Evolutionary conservation across 2,329 filamentous ascomycete species (phyloP), one percentile per base, ranked within the genome.

Genomic region (Chaetomiaceae sp.): DNA sequence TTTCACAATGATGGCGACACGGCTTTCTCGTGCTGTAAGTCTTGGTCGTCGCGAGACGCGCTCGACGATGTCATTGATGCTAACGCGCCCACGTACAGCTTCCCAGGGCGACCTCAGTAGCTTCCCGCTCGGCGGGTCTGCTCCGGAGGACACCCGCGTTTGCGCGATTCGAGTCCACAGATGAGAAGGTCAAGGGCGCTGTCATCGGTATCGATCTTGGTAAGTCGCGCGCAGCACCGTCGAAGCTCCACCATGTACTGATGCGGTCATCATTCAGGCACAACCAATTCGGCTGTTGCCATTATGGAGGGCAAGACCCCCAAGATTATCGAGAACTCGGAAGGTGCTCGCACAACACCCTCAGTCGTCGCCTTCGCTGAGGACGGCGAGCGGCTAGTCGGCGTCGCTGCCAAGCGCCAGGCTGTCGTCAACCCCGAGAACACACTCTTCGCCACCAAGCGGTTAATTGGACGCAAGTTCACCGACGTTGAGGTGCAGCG

Each of bases 191-290:
- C 57, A 89, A 92, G 78, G 94, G 94, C 69, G 77, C 89, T 68
- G 92, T 97, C 73, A 96, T 97, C 69, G 94, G 94, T 86, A 96
- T 97, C 72, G 92, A 97, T 81, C 77, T 97, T 68, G 92, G 92
- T 86, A 80, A 69, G 82, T 76, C 43, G 18, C 37, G 23, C 38
- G 33, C 42, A 5, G 32, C 36, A 27, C 53, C 50, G 48, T 56
- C 38, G 52, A 16, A 14, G 8, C 16, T 36, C 10, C 23, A 38
- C 36, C 50, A 53, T 25, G 38, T 37, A 23, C 53, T 48, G 30
- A 58, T 55, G 49, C 47, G 7, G 29, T 20, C 38, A 36, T 25
- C 32, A 25, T 29, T 43, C 53, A 86, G 83, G 84, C 70, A 97
- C 92, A 70, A 97, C 92, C 66, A 97, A 97, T 84, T 96, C 92